Conservation (phyloP, 495 filamentous ascomycete genomes). For the Trypethelium eluteriae region DNA sequence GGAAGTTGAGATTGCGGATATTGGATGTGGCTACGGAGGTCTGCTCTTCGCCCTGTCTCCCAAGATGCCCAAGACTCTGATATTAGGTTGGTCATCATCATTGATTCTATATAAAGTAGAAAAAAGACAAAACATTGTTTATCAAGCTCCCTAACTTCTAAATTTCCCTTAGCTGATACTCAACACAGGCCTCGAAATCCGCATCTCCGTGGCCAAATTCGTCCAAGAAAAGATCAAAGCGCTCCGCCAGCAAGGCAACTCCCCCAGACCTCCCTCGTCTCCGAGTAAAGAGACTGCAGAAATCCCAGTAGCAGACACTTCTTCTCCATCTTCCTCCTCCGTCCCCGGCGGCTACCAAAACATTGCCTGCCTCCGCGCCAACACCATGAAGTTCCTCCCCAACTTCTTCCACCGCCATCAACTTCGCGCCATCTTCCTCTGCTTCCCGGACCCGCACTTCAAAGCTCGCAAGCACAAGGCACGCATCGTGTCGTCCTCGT, state of each 20-base stretch:
- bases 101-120: background rate
- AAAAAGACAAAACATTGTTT: background rate
- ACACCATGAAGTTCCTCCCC: constrained; percentile 97
- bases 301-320: background rate
- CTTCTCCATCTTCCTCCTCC: constrained; percentile 1
- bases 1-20: constrained; percentile 87
- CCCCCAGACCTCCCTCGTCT: constrained; percentile 18
- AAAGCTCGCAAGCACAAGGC: constrained; percentile 96
- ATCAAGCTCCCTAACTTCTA: background rate
- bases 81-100: constrained; percentile 55
- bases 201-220: constrained; percentile 78
- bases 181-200: constrained; percentile 69
- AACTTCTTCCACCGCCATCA: constrained; percentile 78
- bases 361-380: constrained; percentile 75
- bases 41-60: constrained; percentile 80
- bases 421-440: constrained; percentile 86
- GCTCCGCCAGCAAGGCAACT: constrained; percentile 58
- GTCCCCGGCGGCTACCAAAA: constrained; percentile 62
- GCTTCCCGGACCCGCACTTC: constrained; percentile 98
- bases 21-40: constrained; percentile 93
- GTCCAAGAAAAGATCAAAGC: constrained; percentile 78
- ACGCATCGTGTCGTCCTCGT: constrained; percentile 76
- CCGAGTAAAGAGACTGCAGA: constrained; percentile 17
- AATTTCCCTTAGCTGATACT: constrained; percentile 8
- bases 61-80: constrained; percentile 67